Base-by-base conservation (phyloP, 805 yeast species). In the Suhomyces sp. region DNA sequence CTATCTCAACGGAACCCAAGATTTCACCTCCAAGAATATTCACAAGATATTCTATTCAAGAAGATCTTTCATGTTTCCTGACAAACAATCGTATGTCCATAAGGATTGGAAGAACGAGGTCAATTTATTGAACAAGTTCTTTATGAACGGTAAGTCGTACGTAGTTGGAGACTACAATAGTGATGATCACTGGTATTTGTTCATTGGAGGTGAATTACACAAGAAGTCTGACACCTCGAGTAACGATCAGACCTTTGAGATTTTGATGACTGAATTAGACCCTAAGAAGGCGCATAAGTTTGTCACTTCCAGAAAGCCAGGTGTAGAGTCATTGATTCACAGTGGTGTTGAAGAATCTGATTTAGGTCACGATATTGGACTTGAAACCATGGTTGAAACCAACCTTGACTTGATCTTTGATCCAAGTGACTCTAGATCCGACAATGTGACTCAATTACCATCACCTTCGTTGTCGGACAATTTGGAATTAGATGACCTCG, bases 11-110 rank as follows among this genome's bases (percentile, higher is more conserved):
- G 45, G 40, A 11, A 24, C 42, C n/a, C n/a, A n/a, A n/a, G 36
- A 33, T 10, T 55, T 69, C 38, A 37, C 15, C 36, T 48, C 51
- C 41, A 50, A 44, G 17, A 56, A 60, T 18, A 79, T 87, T 20
- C 75, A 72, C 60, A 76, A 83, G 47, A 79, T 88, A 5, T 88
- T 91, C 51, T 91, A 93, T 62, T 88, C 97, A 4, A 77, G 97
- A 58, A 79, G 96, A 58, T 76, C 88, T 23, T 90, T 90, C 62
- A 81, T 91, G 91, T 91, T 88, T 59, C 98, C 98, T 7, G 78
- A 80, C 26, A 79, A 74, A 52, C 98, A 91, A 64, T 68, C 73
- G 30, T 77, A 79, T 39, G 81, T 95, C 33, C 98, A 91, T 59
- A 75, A 75, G 39, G 80, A 79, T 50, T 91, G 98, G 98, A 68